phyloP scores from a whole-genome alignment of 768 basidiomycete species.

The Pulveroboletus sp. region DNA sequence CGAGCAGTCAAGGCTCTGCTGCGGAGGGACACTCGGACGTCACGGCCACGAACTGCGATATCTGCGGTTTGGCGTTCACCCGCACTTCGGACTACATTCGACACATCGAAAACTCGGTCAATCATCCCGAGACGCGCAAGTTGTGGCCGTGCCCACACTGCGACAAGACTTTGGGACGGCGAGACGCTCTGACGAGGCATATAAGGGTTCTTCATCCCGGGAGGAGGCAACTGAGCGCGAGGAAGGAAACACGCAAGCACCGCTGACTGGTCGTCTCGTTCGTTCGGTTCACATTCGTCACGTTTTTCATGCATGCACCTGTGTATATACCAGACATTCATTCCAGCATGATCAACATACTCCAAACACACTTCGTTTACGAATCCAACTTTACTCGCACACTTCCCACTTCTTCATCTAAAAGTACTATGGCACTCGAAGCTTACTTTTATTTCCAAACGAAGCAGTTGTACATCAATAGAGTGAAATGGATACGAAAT shows the following conservation, averaged over 20 bases:
- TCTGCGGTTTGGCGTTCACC: conserved; percentile 18
- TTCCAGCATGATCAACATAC: too few relatives aligned
- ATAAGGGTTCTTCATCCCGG: conserved; percentile 18
- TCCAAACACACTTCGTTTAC: too few relatives aligned
- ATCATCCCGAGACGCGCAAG: conserved; percentile 23
- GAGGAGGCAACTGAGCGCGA: background rate
- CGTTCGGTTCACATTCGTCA: too few relatives aligned
- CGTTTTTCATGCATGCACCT: too few relatives aligned
- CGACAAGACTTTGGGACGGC: conserved; percentile 19
- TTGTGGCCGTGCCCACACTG: conserved; percentile 26
- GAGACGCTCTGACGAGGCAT: conserved; percentile 25
- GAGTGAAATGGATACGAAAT: too few relatives aligned
- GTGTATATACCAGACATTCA: too few relatives aligned
- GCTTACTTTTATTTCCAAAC: too few relatives aligned
- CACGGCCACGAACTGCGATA: conserved; percentile 6
- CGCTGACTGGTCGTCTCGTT: background rate
- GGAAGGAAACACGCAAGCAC: conserved; percentile 6
- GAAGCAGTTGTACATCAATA: too few relatives aligned
- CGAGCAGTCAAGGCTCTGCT: background rate
- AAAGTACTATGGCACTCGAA: too few relatives aligned
- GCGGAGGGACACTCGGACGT: background rate
- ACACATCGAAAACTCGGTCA: conserved; percentile 19
- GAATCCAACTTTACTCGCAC: too few relatives aligned
- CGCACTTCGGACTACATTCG: conserved; percentile 21
- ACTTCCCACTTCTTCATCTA: too few relatives aligned